phyloP scores from a whole-genome alignment of 148 eudicot species.

The Fagopyrum homotropicum region DNA sequence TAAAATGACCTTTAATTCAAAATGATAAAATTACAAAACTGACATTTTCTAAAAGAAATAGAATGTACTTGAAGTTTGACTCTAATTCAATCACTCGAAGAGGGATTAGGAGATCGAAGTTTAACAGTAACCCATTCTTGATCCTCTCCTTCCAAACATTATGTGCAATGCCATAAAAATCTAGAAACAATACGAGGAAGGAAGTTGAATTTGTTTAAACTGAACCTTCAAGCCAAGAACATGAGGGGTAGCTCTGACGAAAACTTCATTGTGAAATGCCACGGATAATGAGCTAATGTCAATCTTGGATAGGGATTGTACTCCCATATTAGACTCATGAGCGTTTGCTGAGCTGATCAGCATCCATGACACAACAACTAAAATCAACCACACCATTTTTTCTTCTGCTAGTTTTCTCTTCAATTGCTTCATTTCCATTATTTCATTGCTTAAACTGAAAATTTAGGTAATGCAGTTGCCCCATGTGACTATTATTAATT shows the following conservation, averaged over 20 bases:
- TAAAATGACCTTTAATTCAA: background rate
- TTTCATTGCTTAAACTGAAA: too few species aligned
- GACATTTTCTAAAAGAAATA: background rate
- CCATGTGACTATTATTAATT: too few species aligned
- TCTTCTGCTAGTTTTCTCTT: background rate
- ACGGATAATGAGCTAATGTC: constrained; percentile 20
- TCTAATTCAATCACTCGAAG: constrained; percentile 77
- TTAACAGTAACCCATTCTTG: constrained; percentile 62
- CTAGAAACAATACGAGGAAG: background rate
- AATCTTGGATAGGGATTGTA: constrained; percentile 28
- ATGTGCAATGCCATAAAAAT: background rate
- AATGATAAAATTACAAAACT: too few species aligned
- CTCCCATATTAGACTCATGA: constrained; percentile 16
- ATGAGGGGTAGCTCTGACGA: constrained; percentile 24
- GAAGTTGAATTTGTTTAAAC: background rate
- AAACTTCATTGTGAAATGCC: constrained; percentile 18
- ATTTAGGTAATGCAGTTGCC: too few species aligned
- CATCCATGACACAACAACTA: background rate
- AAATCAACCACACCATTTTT: background rate
- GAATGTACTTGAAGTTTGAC: constrained; percentile 33
- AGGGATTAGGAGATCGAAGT: constrained; percentile 41
- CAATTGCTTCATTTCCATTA: too few species aligned
- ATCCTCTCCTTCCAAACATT: constrained; percentile 58
- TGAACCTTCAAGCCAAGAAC: constrained; percentile 25
- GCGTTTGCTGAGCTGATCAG: constrained; percentile 13